A percentile compares a stretch with the other conserved stretches of the same genome.
Evolutionary conservation across 257 asterid genomes (phyloP).

Genomic region (Eucommia ulmoides): DNA sequence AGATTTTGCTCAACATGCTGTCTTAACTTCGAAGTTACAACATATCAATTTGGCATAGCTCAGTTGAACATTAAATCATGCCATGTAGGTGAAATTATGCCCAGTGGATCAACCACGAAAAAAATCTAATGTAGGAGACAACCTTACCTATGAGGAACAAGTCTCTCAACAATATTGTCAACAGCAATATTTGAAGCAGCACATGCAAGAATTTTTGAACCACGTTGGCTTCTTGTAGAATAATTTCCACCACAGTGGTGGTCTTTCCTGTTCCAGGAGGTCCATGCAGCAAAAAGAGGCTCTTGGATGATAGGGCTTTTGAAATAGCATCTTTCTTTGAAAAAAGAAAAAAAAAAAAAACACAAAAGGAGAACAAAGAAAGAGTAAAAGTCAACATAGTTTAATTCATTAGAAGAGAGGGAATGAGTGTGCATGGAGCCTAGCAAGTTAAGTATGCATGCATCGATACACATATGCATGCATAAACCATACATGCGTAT

Average conservation of each 20-base stretch:
- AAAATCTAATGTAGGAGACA: not conserved
- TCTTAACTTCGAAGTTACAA: not conserved
- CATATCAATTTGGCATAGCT: not conserved
- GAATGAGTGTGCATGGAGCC: no score
- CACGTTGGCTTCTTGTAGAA: constrained; percentile 94
- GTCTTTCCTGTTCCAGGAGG: constrained; percentile 99
- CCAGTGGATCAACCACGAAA: not conserved
- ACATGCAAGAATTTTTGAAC: constrained; percentile 87
- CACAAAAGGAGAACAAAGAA: no score
- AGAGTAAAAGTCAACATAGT: no score
- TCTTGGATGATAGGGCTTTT: constrained; percentile 89
- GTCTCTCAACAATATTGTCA: constrained; percentile 95
- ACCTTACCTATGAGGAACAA: constrained; percentile 75
- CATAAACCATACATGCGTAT: no score
- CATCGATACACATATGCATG: no score
- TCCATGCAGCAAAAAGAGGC: constrained; percentile 88
- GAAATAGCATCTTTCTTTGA: constrained; percentile 74
- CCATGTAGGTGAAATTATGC: not conserved
- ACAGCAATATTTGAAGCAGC: constrained; percentile 99
- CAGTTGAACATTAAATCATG: not conserved
- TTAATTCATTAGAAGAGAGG: no score
- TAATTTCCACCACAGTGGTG: constrained; percentile 90
- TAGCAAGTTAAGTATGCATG: no score
- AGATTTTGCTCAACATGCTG: not conserved
- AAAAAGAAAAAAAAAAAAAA: no score